A percentile compares a stretch with the other conserved stretches of the same genome.
Evolutionary conservation across 2,329 filamentous ascomycete genomes (phyloP).

Genomic region (Pyrenophora teres): DNA sequence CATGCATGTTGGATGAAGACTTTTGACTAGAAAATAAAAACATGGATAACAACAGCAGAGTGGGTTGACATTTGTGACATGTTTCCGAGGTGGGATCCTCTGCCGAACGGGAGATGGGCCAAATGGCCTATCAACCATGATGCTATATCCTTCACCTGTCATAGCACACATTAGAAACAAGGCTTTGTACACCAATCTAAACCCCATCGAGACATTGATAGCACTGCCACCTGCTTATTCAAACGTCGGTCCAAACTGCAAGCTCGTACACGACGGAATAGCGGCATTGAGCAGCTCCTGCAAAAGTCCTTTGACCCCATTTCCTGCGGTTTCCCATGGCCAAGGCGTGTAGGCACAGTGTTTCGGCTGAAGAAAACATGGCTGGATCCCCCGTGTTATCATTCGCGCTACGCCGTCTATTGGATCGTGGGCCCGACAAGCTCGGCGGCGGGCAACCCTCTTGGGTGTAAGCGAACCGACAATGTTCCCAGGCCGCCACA

Average conservation of each 20-base stretch:
- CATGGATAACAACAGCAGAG: not conserved
- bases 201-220: no score
- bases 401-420: slow-evolving; percentile 1
- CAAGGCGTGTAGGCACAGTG: slow-evolving; percentile 4
- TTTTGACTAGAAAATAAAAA: slow-evolving; percentile 2
- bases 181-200: no score
- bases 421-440: not conserved
- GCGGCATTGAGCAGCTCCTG: slow-evolving; percentile 8
- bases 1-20: slow-evolving; percentile 3
- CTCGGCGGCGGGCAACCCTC: slow-evolving; percentile 6
- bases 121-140: no score
- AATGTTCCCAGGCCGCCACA: not conserved
- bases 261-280: not conserved
- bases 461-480: slow-evolving; percentile 3
- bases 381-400: not conserved
- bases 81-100: no score
- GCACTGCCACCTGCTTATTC: no score
- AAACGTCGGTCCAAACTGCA: not conserved
- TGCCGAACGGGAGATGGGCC: no score
- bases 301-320: not conserved
- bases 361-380: slow-evolving; percentile 8
- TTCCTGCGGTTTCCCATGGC: slow-evolving; percentile 2
- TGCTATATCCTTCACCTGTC: no score
- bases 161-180: no score
- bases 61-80: not conserved